phyloP scores from a whole-genome alignment of 73 alveolate species.

The Symbiodinium natans region DNA sequence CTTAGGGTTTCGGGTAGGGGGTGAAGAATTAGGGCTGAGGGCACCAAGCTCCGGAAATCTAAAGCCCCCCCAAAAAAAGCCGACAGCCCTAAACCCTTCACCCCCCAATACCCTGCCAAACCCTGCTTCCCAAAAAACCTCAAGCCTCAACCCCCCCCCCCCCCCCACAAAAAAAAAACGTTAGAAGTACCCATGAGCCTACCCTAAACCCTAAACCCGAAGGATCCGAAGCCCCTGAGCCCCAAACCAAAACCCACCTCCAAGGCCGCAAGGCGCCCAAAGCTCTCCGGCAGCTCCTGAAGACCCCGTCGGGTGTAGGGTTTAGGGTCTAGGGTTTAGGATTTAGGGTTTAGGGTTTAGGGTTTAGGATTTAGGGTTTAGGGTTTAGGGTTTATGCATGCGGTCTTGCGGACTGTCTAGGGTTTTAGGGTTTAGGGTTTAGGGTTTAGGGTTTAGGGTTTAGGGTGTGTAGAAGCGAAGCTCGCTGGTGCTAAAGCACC shows the following conservation, averaged over 20 bases:
- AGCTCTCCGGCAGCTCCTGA: conserved; percentile 25
- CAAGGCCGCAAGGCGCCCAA: background rate
- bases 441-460: background rate
- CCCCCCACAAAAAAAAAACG: background rate
- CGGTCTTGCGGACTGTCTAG: too few relatives aligned
- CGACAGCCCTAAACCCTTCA: background rate
- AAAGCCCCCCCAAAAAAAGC: too few relatives aligned
- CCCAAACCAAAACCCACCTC: background rate
- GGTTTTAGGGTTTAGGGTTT: background rate
- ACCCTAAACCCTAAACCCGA: background rate
- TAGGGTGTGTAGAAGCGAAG: too few relatives aligned
- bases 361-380: too few relatives aligned
- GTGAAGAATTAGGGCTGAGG: too few relatives aligned
- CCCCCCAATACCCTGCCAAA: background rate
- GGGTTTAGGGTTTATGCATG: too few relatives aligned
- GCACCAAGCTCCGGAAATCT: too few relatives aligned
- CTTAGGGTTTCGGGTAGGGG: too few relatives aligned
- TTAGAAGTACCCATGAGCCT: background rate
- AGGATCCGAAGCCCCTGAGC: background rate
- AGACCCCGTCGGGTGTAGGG: too few relatives aligned
- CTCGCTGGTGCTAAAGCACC: too few relatives aligned
- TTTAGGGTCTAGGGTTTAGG: too few relatives aligned
- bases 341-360: too few relatives aligned
- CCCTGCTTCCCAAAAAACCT: background rate
- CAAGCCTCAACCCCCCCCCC: background rate